Conservation (phyloP, 2,329 filamentous ascomycete genomes). For the Trichoderma harzianum region DNA sequence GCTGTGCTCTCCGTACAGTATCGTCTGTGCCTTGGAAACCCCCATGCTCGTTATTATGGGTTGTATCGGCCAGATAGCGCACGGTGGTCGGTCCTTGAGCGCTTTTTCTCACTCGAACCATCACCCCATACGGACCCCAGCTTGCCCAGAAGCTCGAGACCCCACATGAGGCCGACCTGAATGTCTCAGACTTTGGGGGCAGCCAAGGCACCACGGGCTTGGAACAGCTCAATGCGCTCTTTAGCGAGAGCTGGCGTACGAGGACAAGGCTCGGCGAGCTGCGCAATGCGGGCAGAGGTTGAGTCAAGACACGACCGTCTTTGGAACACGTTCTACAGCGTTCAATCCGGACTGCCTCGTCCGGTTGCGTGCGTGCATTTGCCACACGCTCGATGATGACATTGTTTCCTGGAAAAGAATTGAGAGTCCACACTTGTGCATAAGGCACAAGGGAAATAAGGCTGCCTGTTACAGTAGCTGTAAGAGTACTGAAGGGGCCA, state of each 20-base stretch:
- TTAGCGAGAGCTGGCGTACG: not conserved
- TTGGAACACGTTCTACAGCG: not conserved
- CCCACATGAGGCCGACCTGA: not conserved
- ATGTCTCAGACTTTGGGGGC: slow-evolving; percentile 11
- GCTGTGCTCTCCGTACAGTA: not conserved
- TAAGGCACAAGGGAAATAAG: slow-evolving; percentile 9
- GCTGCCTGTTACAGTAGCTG: not conserved
- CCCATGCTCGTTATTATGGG: not conserved
- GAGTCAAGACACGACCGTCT: not conserved
- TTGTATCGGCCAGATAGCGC: not conserved
- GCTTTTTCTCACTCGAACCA: slow-evolving; percentile 16
- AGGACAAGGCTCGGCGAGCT: no score
- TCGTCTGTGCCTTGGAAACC: not conserved
- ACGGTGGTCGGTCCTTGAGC: slow-evolving; percentile 7
- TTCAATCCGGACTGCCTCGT: not conserved
- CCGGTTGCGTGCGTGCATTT: not conserved
- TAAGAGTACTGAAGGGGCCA: not conserved
- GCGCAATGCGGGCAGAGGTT: not conserved
- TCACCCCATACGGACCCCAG: slow-evolving; percentile 13
- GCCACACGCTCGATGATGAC: slow-evolving; percentile 10
- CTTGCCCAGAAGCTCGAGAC: not conserved
- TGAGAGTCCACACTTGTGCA: slow-evolving; percentile 15
- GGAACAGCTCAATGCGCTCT: slow-evolving; percentile 1
- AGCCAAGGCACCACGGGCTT: slow-evolving; percentile 4
- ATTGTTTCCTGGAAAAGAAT: not conserved